phyloP scores from a whole-genome alignment of 75 land plant species.

The Picea glauca region DNA sequence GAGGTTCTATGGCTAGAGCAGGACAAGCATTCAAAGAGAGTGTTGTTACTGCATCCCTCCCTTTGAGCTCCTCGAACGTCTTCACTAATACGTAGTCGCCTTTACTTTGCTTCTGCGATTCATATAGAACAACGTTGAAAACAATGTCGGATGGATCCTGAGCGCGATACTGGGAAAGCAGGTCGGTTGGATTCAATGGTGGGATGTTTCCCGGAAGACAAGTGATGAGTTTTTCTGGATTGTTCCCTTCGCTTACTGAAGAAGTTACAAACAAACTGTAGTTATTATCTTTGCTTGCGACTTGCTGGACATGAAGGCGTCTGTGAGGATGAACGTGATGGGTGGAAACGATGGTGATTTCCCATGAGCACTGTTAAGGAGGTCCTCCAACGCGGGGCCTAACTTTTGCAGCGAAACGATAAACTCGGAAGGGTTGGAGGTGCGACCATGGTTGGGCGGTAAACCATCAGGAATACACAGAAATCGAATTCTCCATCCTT shows the following conservation, averaged over 20 bases:
- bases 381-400: no score
- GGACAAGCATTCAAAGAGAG: background rate
- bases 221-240: background rate
- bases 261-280: background rate
- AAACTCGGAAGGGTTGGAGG: no score
- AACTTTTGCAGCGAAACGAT: no score
- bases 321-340: no score
- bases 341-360: no score
- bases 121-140: background rate
- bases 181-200: background rate
- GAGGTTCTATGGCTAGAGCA: background rate
- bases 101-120: background rate
- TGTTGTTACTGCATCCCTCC: background rate
- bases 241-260: background rate
- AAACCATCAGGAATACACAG: no score
- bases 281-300: no score
- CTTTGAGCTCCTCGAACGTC: constrained; percentile 2
- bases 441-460: no score
- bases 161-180: background rate
- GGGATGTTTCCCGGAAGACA: constrained; percentile 5
- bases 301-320: no score
- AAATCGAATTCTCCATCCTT: no score
- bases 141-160: background rate
- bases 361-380: no score
- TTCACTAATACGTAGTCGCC: background rate